Conservation (phyloP, 1,284 basidiomycete genomes). For the Ustilago trichophora region DNA sequence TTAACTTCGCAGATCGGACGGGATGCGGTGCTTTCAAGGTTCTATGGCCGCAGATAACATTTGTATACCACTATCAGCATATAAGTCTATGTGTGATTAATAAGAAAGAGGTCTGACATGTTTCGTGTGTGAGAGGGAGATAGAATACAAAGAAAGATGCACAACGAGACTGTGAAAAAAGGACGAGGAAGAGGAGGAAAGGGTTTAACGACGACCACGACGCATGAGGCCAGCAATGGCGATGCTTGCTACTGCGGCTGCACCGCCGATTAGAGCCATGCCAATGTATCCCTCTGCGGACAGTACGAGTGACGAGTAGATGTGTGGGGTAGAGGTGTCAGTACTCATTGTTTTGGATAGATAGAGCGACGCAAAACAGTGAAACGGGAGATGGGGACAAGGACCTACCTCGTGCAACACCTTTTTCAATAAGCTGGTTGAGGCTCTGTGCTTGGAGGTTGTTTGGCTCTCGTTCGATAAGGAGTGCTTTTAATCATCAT, state of each 20-base stretch:
- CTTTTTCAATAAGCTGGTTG: conserved; percentile 83
- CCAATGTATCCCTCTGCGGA: conserved; percentile 91
- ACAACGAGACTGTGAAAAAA: no score
- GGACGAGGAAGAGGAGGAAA: not conserved
- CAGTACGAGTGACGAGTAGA: no score
- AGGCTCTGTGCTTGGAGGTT: conserved; percentile 94
- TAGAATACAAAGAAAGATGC: conserved; percentile 13
- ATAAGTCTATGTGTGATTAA: no score
- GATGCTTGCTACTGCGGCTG: conserved; percentile 84
- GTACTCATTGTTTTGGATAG: no score
- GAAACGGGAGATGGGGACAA: not conserved
- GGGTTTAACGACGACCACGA: conserved; percentile 33
- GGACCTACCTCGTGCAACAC: conserved; percentile 80
- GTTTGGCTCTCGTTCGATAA: conserved; percentile 90
- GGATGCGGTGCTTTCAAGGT: conserved; percentile 82
- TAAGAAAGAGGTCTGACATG: no score
- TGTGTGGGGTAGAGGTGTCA: no score
- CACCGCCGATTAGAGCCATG: conserved; percentile 91
- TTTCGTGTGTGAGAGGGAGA: no score
- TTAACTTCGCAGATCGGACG: conserved; percentile 83
- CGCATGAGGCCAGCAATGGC: conserved; percentile 76
- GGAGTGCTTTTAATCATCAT: no score
- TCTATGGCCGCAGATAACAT: conserved; percentile 82
- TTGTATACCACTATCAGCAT: no score
- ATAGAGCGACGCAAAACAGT: no score